Base-by-base conservation (phyloP, 2,329 filamentous ascomycete species). In the Exophiala sideris region DNA sequence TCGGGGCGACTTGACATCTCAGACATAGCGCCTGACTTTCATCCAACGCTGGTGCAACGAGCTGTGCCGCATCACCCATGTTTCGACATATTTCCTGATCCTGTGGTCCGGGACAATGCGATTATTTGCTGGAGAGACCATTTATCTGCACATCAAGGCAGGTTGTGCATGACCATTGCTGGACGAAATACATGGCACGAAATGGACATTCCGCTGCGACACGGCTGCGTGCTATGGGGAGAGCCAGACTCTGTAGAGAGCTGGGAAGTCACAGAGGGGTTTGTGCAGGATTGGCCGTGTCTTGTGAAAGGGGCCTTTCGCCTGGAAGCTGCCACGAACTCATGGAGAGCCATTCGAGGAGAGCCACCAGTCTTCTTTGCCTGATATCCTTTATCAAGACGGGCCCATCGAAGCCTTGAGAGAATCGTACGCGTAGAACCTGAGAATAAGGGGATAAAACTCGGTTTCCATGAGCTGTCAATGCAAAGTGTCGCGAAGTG, bases 61-160 rank as follows among this genome's bases (percentile, higher is more conserved):
- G 61, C 62, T 0, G 59, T 66, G 0, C 60, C 65, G 5, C 74
- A 77, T 49, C 74, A 77, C 55, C 73, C 75, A 0, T 71, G 69
- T 59, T 59, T 72, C 3, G 69, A 73, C 39, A 53, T 69, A 1
- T 68, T 72, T 21, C 70, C 70, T 0, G 66, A 68, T 18, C 68
- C 73, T 1, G 60, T 60, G 9, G 61, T 72, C 32, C 67, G 74
- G 18, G 72, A 77, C 56, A 75, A 75, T 29, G 46, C 50, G 11
- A 58, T 58, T 11, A 40, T 9, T 16, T 20, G 48, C 16, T 56
- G 53, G 53, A 39, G 38, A 16, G 11, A 45, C 12, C n/a, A 50
- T 10, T 24, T 35, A 6, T 35, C 44, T 24, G 35, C 42, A 7
- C 20, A 49, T n/a, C 18, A 55, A 11, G 55, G 47, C 14, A 45